A percentile compares a stretch with the other conserved stretches of the same genome.
phyloP scores from a whole-genome alignment of 768 basidiomycete species.

The Trametes punicea region DNA sequence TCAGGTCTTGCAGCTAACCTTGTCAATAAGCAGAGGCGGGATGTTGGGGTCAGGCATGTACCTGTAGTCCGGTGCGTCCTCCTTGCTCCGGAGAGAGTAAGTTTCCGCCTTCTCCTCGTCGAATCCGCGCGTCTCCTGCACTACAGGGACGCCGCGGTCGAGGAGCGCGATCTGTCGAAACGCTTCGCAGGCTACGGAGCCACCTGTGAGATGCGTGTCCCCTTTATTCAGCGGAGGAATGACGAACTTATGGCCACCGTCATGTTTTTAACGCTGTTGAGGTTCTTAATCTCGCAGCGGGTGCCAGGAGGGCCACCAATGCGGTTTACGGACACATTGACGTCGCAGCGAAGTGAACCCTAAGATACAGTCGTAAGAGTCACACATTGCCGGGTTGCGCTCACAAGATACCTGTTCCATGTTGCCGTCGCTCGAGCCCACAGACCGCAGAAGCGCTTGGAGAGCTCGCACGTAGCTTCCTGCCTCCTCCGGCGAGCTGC shows the following conservation, averaged over 20 bases:
- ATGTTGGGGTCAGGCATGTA: constrained; percentile 99
- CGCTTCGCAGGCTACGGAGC: constrained; percentile 67
- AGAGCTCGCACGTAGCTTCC: constrained; percentile 81
- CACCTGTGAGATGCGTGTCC: not conserved
- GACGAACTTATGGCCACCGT: constrained; percentile 75
- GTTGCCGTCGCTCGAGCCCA: constrained; percentile 90
- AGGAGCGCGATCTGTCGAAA: constrained; percentile 68
- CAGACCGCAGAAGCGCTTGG: constrained; percentile 74
- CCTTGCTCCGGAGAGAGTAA: constrained; percentile 81
- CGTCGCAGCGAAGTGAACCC: constrained; percentile 94
- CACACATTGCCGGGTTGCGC: not conserved
- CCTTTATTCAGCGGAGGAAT: not conserved
- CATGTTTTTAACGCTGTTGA: constrained; percentile 88
- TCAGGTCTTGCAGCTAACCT: constrained; percentile 3
- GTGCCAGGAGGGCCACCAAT: constrained; percentile 64
- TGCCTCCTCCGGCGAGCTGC: constrained; percentile 82
- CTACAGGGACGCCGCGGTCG: constrained; percentile 39
- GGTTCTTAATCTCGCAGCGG: constrained; percentile 94
- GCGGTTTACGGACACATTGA: constrained; percentile 88
- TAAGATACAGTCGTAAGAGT: constrained; percentile 33
- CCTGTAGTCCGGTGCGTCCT: constrained; percentile 92
- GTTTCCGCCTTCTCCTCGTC: constrained; percentile 81
- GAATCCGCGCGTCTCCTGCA: constrained; percentile 90
- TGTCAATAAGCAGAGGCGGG: constrained; percentile 63
- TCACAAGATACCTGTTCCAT: constrained; percentile 81